Evolutionary conservation across 164 flowering plant genomes (phyloP), one percentile per base, ranked within the genome.

Genomic region (Stephania cephalantha): DNA sequence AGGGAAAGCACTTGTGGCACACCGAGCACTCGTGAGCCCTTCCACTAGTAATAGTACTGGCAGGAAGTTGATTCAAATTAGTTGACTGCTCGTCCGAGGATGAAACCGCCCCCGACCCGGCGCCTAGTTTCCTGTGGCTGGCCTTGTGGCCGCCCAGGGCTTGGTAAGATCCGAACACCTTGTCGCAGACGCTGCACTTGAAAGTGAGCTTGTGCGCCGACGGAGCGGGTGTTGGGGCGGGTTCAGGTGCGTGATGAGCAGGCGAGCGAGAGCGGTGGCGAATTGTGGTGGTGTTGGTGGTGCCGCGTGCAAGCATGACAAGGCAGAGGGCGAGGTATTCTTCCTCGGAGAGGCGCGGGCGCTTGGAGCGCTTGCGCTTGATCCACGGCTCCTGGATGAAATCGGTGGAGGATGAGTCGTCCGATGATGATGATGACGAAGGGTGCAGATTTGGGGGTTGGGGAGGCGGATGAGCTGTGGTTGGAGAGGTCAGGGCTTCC

Each of bases 141-240:
- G 98, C 94, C 71, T 89, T 93, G 81, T 93, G 98, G 10, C 98
- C 98, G 2, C 98, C 98, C 1, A 93, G 84, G 1, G 98, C 97
- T 74, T 93, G 98, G 79, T 91, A 88, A 5, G 98, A 88, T 4
- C 87, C 63, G 74, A 93, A 93, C 13, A 87, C 81, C 74, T 87
- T 91, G 81, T 79, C 61, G 79, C 98, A 93, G 25, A 91, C 91
- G 30, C 78, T 71, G 75, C 98, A 94, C 84, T 79, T 87, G 84
- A 85, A 82, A 3, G 30, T 22, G 29, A 82, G 72, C 65, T 73
- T 68, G n/a, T 46, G 11, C 7, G 74, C 58, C 13, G 83, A 79
- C 2, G 76, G 55, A 1, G 53, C 11, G 55, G 66, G 8, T 50
- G 55, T 7, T 17, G 63, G 64, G 18, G 64, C 64, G n/a, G 20